Evolutionary conservation across 768 basidiomycete genomes (phyloP), one percentile per base, ranked within the genome.

Genomic region (Amanita thiersii): DNA sequence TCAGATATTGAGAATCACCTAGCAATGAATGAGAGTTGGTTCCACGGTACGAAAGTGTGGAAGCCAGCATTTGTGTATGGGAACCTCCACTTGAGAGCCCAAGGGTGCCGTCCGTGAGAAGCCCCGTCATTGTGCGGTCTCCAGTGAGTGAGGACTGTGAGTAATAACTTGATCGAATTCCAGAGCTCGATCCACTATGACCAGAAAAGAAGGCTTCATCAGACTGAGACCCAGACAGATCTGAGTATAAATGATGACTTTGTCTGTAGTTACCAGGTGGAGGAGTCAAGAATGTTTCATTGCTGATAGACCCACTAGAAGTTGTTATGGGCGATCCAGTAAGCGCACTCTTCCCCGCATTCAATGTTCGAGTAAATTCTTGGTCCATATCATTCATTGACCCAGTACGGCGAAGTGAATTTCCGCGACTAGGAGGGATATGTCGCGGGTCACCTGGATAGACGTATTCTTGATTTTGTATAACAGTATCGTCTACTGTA

Each of bases 361-460:
- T 59, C 72, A 50, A 43, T 69, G 45, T 41, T 63, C 48, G 46
- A 70, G 52, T 49, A 43, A 76, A 58, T 68, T 62, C 68, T 25
- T 51, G 59, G 39, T 73, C 85, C n/a, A 90, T 63, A 51, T 89
- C 86, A 0, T 81, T 81, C 63, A 84, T 69, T 0, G 83, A 88
- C 32, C 75, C 81, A n/a, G 81, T 84, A n/a, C 69, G 56, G n/a
- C 64, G 52, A 15, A 64, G 44, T 2, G 62, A 61, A 17, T 60
- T 61, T 4, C 64, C 58, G 18, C 69, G 68, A 41, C 79, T 77
- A 2, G 82, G 79, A 5, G 75, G 73, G 46, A 90, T 89, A 10
- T 77, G 79, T 5, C 86, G 74, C 12, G 73, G 70, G 50, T 86
- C 86, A 2, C 82, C 81, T 5, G 74, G 79, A 54, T 86, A 86